These are phyloP conservation scores for Tylopilus sp. DNA, from an alignment of 1,284 basidiomycete genomes.

Conservation along the genomic window DNA sequence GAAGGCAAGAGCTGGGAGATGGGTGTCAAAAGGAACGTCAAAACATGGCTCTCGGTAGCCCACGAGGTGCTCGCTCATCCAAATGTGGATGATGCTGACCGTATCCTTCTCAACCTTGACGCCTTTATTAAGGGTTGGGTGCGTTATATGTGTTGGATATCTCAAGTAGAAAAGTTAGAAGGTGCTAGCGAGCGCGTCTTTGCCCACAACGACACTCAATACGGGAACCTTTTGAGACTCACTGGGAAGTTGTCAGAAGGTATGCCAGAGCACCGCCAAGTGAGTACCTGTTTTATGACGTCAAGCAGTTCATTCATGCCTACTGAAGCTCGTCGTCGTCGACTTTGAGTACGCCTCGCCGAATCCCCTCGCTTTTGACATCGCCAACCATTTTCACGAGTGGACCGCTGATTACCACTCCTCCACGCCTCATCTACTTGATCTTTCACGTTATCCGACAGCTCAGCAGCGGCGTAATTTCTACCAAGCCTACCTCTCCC, in stretches of 20 bases:
- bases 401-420: constrained; percentile 90
- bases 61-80: constrained; percentile 59
- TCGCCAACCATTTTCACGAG: constrained; percentile 94
- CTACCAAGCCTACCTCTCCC: constrained; percentile 75
- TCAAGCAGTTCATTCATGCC: constrained; percentile 10
- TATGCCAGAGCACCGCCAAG: constrained; percentile 60
- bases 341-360: constrained; percentile 93
- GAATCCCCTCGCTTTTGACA: constrained; percentile 87
- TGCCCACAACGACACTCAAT: constrained; percentile 90
- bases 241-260: constrained; percentile 43
- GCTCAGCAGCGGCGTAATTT: constrained; percentile 72
- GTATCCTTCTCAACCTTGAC: constrained; percentile 54
- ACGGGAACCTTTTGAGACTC: constrained; percentile 83
- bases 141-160: constrained; percentile 64
- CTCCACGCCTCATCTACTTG: constrained; percentile 67
- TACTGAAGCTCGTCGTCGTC: constrained; percentile 77
- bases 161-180: constrained; percentile 51
- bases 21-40: constrained; percentile 56
- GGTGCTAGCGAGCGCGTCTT: constrained; percentile 65
- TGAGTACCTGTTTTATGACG: constrained; percentile 31
- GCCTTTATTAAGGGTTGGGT: constrained; percentile 62
- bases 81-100: constrained; percentile 39
- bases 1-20: constrained; percentile 54
- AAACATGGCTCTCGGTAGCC: constrained; percentile 60
- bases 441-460: constrained; percentile 69